phyloP scores from a whole-genome alignment of 371 early-diverging fungal genomes.

The Parasitella parasitica region DNA sequence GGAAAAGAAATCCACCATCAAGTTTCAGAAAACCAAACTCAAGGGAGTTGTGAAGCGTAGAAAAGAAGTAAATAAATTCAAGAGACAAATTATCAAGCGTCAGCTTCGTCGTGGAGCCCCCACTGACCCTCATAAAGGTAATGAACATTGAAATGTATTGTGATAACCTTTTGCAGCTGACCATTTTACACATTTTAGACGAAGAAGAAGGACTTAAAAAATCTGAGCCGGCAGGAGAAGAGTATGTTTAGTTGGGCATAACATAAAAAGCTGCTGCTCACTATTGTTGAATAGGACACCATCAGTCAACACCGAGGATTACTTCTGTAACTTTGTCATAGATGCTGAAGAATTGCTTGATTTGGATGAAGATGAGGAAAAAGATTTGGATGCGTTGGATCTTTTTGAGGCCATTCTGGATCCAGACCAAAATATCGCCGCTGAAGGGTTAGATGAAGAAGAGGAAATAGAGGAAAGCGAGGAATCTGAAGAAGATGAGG shows the following conservation, averaged over 20 bases:
- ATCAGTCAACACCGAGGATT: slow-evolving; percentile 34
- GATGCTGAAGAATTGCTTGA: slow-evolving; percentile 42
- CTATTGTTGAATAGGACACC: slow-evolving; percentile 1
- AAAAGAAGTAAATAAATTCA: slow-evolving; percentile 68
- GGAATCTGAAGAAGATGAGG: slow-evolving; percentile 23
- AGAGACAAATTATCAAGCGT: slow-evolving; percentile 57
- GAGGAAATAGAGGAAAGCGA: slow-evolving; percentile 26
- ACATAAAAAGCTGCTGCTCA: background rate
- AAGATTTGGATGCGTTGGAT: slow-evolving; percentile 38
- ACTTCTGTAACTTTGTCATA: slow-evolving; percentile 41
- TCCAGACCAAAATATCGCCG: slow-evolving; percentile 25
- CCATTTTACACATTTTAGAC: background rate
- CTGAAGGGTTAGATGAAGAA: slow-evolving; percentile 26
- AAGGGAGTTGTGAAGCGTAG: slow-evolving; percentile 70
- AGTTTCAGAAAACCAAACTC: slow-evolving; percentile 83
- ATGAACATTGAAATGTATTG: background rate
- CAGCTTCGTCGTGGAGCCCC: slow-evolving; percentile 31
- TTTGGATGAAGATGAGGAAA: slow-evolving; percentile 43
- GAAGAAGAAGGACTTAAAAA: slow-evolving; percentile 9
- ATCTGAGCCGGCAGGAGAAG: slow-evolving; percentile 1
- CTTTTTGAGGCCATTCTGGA: slow-evolving; percentile 27
- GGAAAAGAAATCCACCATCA: slow-evolving; percentile 82
- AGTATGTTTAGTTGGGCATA: background rate
- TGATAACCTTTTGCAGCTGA: background rate
- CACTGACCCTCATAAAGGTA: slow-evolving; percentile 19